Evolutionary conservation across 2,329 filamentous ascomycete genomes (phyloP).

Genomic region (Zalaria sp.): DNA sequence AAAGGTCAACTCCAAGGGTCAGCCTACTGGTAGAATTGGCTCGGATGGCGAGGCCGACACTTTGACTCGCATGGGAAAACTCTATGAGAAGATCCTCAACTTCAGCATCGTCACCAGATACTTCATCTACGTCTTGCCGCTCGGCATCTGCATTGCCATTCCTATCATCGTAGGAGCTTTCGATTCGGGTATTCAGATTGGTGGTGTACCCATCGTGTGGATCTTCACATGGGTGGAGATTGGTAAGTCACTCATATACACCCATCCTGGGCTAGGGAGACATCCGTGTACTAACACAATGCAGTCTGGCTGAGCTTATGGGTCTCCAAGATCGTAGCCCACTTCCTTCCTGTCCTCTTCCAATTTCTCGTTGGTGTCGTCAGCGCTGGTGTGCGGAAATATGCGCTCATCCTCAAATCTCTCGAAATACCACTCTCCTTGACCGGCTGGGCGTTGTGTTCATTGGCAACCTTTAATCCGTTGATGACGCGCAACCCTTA

Average conservation of each 20-base stretch:
- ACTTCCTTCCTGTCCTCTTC: constrained; percentile 45
- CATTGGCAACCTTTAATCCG: constrained; percentile 45
- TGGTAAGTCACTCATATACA: constrained; percentile 13
- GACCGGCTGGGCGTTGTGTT: constrained; percentile 45
- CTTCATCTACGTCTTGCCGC: constrained; percentile 46
- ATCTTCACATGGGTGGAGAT: constrained; percentile 54
- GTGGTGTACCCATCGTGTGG: constrained; percentile 42
- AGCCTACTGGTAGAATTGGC: constrained; percentile 10
- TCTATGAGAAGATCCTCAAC: constrained; percentile 47
- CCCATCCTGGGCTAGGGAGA: neutral
- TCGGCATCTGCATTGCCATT: constrained; percentile 44
- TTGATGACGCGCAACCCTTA: constrained; percentile 17
- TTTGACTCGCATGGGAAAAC: constrained; percentile 42
- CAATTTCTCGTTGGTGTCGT: constrained; percentile 48
- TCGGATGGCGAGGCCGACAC: constrained; percentile 38
- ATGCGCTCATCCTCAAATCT: constrained; percentile 42
- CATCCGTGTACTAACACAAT: neutral
- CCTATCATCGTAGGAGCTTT: constrained; percentile 50
- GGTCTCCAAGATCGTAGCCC: constrained; percentile 45
- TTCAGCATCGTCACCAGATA: constrained; percentile 51
- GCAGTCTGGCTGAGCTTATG: constrained; percentile 47
- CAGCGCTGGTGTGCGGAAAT: constrained; percentile 50
- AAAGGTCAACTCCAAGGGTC: constrained; percentile 18
- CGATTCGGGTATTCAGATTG: constrained; percentile 34
- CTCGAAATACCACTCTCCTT: constrained; percentile 48